These are phyloP conservation scores for Beauveria scarabaeidicola DNA, from an alignment of 2,329 filamentous ascomycete species.

Conservation along the genomic window DNA sequence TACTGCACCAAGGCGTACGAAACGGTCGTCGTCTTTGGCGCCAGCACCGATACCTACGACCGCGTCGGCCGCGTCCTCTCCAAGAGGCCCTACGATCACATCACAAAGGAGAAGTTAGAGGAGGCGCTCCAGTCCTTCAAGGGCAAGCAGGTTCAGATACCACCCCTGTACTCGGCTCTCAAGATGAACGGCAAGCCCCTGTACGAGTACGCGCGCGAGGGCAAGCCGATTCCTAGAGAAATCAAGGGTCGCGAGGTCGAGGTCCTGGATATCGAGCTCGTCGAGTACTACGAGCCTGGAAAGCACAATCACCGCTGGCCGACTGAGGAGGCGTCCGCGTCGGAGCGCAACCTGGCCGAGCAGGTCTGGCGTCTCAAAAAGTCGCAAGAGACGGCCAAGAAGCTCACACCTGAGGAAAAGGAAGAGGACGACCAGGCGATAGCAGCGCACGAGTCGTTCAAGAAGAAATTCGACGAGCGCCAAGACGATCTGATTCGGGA, in stretches of 20 bases:
- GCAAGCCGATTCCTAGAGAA: conserved; percentile 74
- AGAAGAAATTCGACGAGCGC: conserved; percentile 49
- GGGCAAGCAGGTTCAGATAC: conserved; percentile 80
- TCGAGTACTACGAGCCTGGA: conserved; percentile 80
- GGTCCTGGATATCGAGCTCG: conserved; percentile 65
- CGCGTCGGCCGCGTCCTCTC: conserved; percentile 73
- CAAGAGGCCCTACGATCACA: conserved; percentile 65
- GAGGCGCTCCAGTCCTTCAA: conserved; percentile 65
- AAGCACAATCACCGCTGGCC: conserved; percentile 75
- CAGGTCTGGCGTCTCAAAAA: conserved; percentile 58
- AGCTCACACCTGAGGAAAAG: conserved; percentile 45
- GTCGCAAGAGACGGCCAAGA: conserved; percentile 41
- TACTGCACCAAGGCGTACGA: conserved; percentile 92
- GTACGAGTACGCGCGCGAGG: conserved; percentile 92
- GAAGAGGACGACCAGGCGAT: conserved; percentile 46
- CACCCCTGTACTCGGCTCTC: conserved; percentile 85
- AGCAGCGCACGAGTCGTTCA: conserved; percentile 47
- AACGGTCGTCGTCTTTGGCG: conserved; percentile 79
- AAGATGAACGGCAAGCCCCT: conserved; percentile 90
- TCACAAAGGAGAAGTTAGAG: conserved; percentile 73
- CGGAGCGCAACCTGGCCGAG: conserved; percentile 69
- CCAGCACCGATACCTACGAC: conserved; percentile 89
- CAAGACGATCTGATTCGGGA: conserved; percentile 50
- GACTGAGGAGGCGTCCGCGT: conserved; percentile 62
- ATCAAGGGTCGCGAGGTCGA: conserved; percentile 75